Evolutionary conservation across 345 rosid species (phyloP), one percentile per base, ranked within the genome.

Genomic region (Salix purpurea): DNA sequence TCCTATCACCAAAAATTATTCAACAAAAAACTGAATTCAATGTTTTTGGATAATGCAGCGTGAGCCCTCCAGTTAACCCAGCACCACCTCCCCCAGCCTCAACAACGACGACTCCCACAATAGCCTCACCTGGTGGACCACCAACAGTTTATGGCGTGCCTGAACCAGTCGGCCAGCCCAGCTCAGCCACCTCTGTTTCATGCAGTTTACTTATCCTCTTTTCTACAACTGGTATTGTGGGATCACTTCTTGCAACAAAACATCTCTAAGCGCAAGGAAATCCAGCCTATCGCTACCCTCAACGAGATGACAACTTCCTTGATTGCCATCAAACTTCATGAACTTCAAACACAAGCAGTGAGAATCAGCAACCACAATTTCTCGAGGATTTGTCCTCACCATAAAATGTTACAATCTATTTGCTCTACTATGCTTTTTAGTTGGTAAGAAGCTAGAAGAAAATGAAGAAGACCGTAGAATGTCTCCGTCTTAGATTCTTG

Each of bases 81-180:
- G 75, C 80, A 30, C 89, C 91, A 58, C 52, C 79, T 7, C 64
- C 74, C 0, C 52, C 67, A 2, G 30, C 88, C 16, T 89, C 94
- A 8, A 74, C 86, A 16, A 79, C 78, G 32, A 83, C 83, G 64
- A 66, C 91, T 39, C 90, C 94, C 9, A 83, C 82, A 70, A 82
- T 81, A 46, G 81, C 90, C 80, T 28, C 90, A 66, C 88, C 95
- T 24, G 86, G 88, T 50, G 86, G 88, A 54, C 84, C 91, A 60
- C 84, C 90, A 65, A 69, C 90, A 56, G 80, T 85, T 30, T 93
- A 69, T 7, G 96, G 97, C 4, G 87, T 89, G 58, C 91, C 90
- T 66, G 97, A 89, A 84, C 98, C 99, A 72, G 85, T 92, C 14
- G 92, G 97, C 60, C 84, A 82, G 67, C 98, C 98, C 44, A 95